phyloP scores from a whole-genome alignment of 495 filamentous ascomycete genomes.

The Neurospora sp. region DNA sequence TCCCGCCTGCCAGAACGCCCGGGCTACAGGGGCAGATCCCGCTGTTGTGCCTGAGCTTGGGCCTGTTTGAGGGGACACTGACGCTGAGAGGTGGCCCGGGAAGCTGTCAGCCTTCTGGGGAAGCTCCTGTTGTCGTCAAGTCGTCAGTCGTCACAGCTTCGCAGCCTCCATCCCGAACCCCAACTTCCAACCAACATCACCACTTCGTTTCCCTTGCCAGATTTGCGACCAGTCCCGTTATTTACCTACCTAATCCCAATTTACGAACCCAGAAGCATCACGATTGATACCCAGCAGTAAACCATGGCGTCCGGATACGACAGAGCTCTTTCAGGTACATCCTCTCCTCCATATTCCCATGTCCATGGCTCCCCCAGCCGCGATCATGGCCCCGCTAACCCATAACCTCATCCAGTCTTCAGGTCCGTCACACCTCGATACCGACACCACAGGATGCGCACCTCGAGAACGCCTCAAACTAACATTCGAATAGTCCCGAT shows the following conservation, averaged over 20 bases:
- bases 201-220: background rate
- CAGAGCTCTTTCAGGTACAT: conserved; percentile 86
- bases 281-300: conserved; percentile 1
- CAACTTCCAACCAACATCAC: conserved; percentile 4
- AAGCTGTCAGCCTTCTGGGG: conserved; percentile 6
- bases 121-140: background rate
- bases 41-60: conserved; percentile 2
- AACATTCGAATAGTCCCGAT: conserved; percentile 60
- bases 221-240: background rate
- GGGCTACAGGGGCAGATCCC: background rate
- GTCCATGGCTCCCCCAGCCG: background rate
- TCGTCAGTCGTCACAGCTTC: conserved; percentile 9
- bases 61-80: background rate
- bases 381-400: conserved; percentile 27
- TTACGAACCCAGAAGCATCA: conserved; percentile 2
- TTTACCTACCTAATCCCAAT: background rate
- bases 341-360: conserved; percentile 6
- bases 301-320: conserved; percentile 83
- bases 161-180: conserved; percentile 11
- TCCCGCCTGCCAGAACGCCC: background rate
- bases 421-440: conserved; percentile 39
- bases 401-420: conserved; percentile 44
- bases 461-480: background rate
- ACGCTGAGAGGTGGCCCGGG: background rate
- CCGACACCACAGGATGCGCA: background rate